Evolutionary conservation across 805 yeast species (phyloP).

Genomic region (Nakazawaea holstii): DNA sequence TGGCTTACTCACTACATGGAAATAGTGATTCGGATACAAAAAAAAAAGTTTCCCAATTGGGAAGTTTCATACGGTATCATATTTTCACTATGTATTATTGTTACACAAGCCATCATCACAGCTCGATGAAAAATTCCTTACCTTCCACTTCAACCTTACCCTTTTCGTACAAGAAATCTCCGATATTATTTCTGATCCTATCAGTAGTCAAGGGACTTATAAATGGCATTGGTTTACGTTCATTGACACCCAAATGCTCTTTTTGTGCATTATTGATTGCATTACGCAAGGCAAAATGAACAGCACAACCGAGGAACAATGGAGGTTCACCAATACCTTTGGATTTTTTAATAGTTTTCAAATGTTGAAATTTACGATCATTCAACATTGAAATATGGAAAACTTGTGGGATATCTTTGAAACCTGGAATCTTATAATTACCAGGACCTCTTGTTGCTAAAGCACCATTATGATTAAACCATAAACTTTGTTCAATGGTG

Average conservation of each 20-base stretch:
- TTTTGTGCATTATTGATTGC: constrained; percentile 32
- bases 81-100: no score
- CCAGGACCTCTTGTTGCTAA: constrained; percentile 45
- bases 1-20: no score
- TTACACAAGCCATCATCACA: no score
- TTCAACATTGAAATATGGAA: constrained; percentile 36
- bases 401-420: constrained; percentile 40
- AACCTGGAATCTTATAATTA: constrained; percentile 44
- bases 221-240: constrained; percentile 17
- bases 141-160: constrained; percentile 28
- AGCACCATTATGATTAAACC: constrained; percentile 35
- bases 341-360: constrained; percentile 37
- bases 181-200: constrained; percentile 33
- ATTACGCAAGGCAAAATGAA: constrained; percentile 38
- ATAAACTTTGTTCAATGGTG: constrained; percentile 42
- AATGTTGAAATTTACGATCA: constrained; percentile 35
- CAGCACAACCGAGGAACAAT: constrained; percentile 36
- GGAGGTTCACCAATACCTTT: constrained; percentile 50
- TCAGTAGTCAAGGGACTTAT: constrained; percentile 40
- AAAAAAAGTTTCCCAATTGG: no score
- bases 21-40: no score
- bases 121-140: constrained; percentile 28
- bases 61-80: no score
- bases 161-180: constrained; percentile 26
- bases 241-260: constrained; percentile 24